A percentile compares a stretch with the other conserved stretches of the same genome.
phyloP scores from a whole-genome alignment of 768 basidiomycete genomes.

The Lanmaoa pseudosensibilis region DNA sequence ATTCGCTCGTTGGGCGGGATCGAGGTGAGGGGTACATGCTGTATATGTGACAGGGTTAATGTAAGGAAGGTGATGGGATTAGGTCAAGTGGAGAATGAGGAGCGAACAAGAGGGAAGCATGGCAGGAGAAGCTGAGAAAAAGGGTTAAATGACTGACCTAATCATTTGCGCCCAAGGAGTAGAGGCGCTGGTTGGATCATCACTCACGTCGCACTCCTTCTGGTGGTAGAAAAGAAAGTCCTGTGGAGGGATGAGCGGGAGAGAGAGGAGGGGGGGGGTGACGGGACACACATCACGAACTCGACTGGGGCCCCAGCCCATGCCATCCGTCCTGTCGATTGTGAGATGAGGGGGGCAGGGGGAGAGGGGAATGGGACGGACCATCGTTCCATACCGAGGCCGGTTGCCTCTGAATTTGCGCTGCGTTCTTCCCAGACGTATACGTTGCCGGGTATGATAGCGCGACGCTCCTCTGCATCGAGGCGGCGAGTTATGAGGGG shows the following conservation, averaged over 20 bases:
- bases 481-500: slow-evolving; percentile 80
- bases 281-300: slow-evolving; percentile 46
- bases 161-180: slow-evolving; percentile 78
- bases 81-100: slow-evolving; percentile 29
- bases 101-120: slow-evolving; percentile 21
- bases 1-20: slow-evolving; percentile 38
- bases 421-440: slow-evolving; percentile 90
- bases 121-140: slow-evolving; percentile 5
- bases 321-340: slow-evolving; percentile 54
- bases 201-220: slow-evolving; percentile 42
- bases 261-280: not conserved
- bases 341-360: not conserved
- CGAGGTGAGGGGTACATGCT: slow-evolving; percentile 43
- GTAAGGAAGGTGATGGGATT: slow-evolving; percentile 25
- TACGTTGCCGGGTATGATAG: slow-evolving; percentile 73
- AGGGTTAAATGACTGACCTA: slow-evolving; percentile 43
- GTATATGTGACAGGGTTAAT: slow-evolving; percentile 16
- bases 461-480: slow-evolving; percentile 77
- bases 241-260: slow-evolving; percentile 28
- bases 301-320: slow-evolving; percentile 84
- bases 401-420: slow-evolving; percentile 77
- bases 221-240: slow-evolving; percentile 60
- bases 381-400: slow-evolving; percentile 87
- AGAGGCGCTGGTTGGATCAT: slow-evolving; percentile 46
- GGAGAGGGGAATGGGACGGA: slow-evolving; percentile 26